Conservation (phyloP, 2,329 filamentous ascomycete genomes). For the Aspergillus novofumigatus region DNA sequence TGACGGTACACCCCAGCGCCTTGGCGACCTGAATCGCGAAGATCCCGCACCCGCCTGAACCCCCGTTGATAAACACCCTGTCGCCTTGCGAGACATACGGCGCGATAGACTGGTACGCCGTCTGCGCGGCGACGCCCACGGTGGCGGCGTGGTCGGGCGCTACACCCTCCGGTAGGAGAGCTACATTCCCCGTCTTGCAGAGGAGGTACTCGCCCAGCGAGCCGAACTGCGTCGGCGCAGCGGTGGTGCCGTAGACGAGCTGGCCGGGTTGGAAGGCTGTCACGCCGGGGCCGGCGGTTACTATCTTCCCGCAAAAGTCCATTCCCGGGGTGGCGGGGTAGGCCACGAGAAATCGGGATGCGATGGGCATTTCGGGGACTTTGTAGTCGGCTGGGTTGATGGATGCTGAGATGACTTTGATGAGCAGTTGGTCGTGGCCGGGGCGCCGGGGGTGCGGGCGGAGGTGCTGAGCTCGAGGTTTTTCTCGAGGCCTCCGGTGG, state of each 20-base stretch:
- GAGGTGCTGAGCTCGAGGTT: slow-evolving; percentile 47
- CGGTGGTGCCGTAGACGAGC: slow-evolving; percentile 44
- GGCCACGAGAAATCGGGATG: slow-evolving; percentile 38
- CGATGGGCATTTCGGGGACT: slow-evolving; percentile 48
- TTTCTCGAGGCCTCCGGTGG: slow-evolving; percentile 49
- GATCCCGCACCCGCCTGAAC: slow-evolving; percentile 58
- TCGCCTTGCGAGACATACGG: slow-evolving; percentile 48
- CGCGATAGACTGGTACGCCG: slow-evolving; percentile 48
- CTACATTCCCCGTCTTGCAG: slow-evolving; percentile 28
- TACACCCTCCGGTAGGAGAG: slow-evolving; percentile 43
- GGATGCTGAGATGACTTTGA: slow-evolving; percentile 51
- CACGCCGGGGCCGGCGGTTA: slow-evolving; percentile 30
- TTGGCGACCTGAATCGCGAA: slow-evolving; percentile 63
- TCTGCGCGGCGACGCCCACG: slow-evolving; percentile 45
- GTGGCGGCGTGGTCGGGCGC: slow-evolving; percentile 40
- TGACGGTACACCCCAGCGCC: slow-evolving; percentile 55
- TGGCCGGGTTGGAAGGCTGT: slow-evolving; percentile 36
- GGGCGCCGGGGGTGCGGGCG: slow-evolving; percentile 40
- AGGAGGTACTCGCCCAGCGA: slow-evolving; percentile 44
- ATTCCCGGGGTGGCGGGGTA: slow-evolving; percentile 47
- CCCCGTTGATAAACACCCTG: slow-evolving; percentile 62
- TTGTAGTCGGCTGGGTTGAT: slow-evolving; percentile 66
- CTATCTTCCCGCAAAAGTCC: slow-evolving; percentile 48
- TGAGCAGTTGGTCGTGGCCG: slow-evolving; percentile 47
- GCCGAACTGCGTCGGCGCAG: slow-evolving; percentile 34